Conservation (phyloP, 140 eudicot species). For the Flaveria floridana region DNA sequence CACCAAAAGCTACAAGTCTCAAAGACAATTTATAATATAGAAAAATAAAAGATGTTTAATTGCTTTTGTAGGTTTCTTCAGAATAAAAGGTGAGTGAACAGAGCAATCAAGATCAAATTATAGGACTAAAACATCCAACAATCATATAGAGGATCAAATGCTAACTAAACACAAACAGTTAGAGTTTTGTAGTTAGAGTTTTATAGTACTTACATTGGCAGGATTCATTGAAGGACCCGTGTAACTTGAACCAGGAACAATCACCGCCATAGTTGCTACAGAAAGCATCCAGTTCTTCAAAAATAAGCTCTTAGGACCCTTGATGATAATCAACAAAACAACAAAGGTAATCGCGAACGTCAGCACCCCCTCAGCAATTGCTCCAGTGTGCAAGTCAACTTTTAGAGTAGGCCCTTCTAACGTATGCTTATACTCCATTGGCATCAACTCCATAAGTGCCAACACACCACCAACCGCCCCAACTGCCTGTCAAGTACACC, state of each 20-base stretch:
- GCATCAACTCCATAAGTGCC: conserved; percentile 56
- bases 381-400: conserved; percentile 65
- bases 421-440: conserved; percentile 53
- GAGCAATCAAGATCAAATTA: conserved; percentile 10
- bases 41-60: neutral
- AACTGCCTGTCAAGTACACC: conserved; percentile 43
- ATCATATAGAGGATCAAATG: conserved; percentile 26
- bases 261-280: conserved; percentile 47
- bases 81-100: conserved; percentile 4
- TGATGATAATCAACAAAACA: conserved; percentile 47
- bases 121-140: conserved; percentile 12
- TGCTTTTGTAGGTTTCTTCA: neutral
- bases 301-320: conserved; percentile 53
- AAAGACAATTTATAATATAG: neutral
- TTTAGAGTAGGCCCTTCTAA: conserved; percentile 54
- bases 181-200: neutral
- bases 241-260: conserved; percentile 54
- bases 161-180: neutral
- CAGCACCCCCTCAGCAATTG: conserved; percentile 56
- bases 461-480: conserved; percentile 64
- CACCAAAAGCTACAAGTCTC: no score
- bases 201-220: conserved; percentile 56
- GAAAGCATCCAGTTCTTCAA: conserved; percentile 62
- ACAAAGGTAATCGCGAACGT: conserved; percentile 43
- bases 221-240: conserved; percentile 89